A percentile compares a stretch with the other conserved stretches of the same genome.
phyloP scores from a whole-genome alignment of 192 early-diverging fungal species.

The Backusella luteola region DNA sequence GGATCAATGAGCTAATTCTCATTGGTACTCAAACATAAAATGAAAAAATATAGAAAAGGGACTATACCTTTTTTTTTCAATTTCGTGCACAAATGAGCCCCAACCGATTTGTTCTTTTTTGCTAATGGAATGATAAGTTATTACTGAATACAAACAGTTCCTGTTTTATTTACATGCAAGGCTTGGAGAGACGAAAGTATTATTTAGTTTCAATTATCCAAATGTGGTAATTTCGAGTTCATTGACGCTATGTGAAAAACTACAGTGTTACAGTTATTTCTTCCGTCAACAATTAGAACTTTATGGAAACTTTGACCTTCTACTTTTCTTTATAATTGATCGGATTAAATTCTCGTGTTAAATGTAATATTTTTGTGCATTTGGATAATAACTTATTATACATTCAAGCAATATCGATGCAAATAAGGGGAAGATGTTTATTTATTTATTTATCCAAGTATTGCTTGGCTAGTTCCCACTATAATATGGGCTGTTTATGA shows the following conservation, averaged over 20 bases:
- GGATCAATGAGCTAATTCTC: background rate
- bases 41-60: no score
- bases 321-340: background rate
- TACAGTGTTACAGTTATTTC: background rate
- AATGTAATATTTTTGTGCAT: background rate
- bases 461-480: background rate
- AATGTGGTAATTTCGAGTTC: no score
- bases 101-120: no score
- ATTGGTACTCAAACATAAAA: no score
- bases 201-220: no score
- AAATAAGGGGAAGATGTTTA: background rate
- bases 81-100: no score
- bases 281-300: background rate
- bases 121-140: no score
- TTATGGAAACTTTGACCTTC: background rate
- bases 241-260: no score
- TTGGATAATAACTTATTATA: background rate
- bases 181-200: no score
- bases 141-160: no score
- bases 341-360: background rate
- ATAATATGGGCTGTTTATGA: background rate
- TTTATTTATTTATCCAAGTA: background rate
- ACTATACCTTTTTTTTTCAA: no score
- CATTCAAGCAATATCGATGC: background rate
- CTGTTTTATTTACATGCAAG: no score